Percentiles rank a stretch among this genome's conserved stretches.
phyloP scores from a whole-genome alignment of 768 basidiomycete genomes.

The Macrolepiota fuliginosa region DNA sequence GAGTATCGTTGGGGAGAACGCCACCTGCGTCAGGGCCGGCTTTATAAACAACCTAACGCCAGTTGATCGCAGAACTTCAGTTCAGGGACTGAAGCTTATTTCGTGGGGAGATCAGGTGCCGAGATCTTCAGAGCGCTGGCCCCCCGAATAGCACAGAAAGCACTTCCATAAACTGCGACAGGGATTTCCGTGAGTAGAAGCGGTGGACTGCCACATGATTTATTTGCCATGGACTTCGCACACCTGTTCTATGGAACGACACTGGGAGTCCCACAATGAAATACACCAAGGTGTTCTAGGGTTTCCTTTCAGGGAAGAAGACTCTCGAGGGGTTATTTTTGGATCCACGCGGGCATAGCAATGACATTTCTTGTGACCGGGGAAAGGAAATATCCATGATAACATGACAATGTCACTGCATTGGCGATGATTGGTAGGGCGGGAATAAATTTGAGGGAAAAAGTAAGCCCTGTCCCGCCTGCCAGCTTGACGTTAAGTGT shows the following conservation, averaged over 20 bases:
- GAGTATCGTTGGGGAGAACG: not conserved
- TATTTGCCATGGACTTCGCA: not conserved
- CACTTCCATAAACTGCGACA: slow-evolving; percentile 1
- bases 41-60: not conserved
- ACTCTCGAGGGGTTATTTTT: not conserved
- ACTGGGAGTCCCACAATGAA: not conserved
- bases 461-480: not conserved
- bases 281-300: not conserved
- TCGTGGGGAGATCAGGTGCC: not conserved
- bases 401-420: not conserved
- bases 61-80: not conserved
- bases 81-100: not conserved
- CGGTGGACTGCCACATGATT: not conserved
- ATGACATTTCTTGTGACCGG: not conserved
- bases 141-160: slow-evolving; percentile 6
- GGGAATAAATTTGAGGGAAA: not conserved
- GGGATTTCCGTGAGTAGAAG: not conserved
- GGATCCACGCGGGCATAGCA: not conserved
- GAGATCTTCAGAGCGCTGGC: not conserved
- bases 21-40: not conserved
- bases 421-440: not conserved
- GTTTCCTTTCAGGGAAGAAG: not conserved
- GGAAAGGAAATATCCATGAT: not conserved
- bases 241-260: not conserved
- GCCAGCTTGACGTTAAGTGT: not conserved